Evolutionary conservation across 2,329 filamentous ascomycete genomes (phyloP), one percentile per base, ranked within the genome.

Genomic region (Plenodomus biglobosus): DNA sequence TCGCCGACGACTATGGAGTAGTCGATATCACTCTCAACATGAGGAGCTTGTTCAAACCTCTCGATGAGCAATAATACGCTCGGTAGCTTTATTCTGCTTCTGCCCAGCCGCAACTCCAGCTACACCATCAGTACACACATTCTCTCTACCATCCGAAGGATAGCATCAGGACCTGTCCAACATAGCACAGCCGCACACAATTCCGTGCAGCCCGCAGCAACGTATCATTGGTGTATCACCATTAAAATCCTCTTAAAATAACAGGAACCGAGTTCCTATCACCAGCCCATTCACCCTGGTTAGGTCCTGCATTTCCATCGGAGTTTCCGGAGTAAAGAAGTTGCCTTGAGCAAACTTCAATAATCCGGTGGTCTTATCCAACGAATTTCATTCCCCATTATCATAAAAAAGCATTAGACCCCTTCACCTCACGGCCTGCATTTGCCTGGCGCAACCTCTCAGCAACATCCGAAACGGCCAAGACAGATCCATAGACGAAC

Each of bases 1-100:
- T 89, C 53, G 83, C 87, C 63, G 81, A 85, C 54, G 78, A 81
- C 48, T 89, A 85, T 64, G 85, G 83, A 6, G 74, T 82, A 35
- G 76, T 76, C 55, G 80, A 86, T 65, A 76, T 87, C 58, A 87
- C 83, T 7, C 76, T 89, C 52, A 82, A 89, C 70, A 87, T 89
- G 85, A 83, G 83, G 63, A 78, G 84, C 59, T 76, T 90, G 42
- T 89, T 90, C 69, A 83, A 79, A 62, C 85, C 85, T 15, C 76
- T 77, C 65, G 67, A 72, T 47, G 61, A 63, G 38, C 44, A 48
- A 18, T 49, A 42, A 42, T 10, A 40, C 13, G 17, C 27, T 42
- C 45, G 20, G 10, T 22, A 22, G 17, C 27, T 16, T 27, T 16
- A 37, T 32, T 30, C 22, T 11, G 37, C 38, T 32, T 24, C 39